These are phyloP conservation scores for Claviceps paspali DNA, from an alignment of 2,329 filamentous ascomycete genomes.

Conservation along the genomic window DNA sequence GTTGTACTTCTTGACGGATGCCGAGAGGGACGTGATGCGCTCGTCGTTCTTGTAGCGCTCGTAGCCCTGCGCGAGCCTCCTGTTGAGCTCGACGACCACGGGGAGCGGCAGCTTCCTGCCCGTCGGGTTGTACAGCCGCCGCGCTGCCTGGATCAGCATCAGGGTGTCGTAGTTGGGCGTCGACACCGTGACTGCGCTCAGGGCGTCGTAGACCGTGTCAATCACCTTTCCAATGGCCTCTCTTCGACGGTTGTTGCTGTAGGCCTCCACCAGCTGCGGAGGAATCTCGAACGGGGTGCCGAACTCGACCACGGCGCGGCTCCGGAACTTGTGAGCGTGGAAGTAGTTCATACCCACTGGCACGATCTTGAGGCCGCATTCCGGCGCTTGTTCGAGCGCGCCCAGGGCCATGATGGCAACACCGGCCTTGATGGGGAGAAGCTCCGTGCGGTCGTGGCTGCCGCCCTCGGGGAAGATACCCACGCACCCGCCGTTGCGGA, in stretches of 20 bases:
- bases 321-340: conserved; percentile 95
- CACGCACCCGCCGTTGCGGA: conserved; percentile 73
- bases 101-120: conserved; percentile 87
- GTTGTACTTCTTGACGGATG: conserved; percentile 73
- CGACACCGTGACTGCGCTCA: conserved; percentile 80
- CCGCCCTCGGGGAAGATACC: conserved; percentile 96
- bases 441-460: conserved; percentile 83
- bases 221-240: conserved; percentile 77
- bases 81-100: conserved; percentile 86
- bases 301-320: conserved; percentile 89
- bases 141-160: conserved; percentile 90
- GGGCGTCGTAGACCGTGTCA: conserved; percentile 70
- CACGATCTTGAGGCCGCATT: conserved; percentile 85
- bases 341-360: conserved; percentile 99
- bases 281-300: conserved; percentile 79
- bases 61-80: conserved; percentile 80
- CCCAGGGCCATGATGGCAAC: conserved; percentile 97
- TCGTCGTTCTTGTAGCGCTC: conserved; percentile 84
- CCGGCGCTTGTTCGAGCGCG: conserved; percentile 67
- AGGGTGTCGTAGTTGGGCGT: conserved; percentile 90
- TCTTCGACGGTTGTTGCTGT: conserved; percentile 66
- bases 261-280: conserved; percentile 67
- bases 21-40: conserved; percentile 60
- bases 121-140: conserved; percentile 84
- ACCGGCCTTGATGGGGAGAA: conserved; percentile 86